phyloP scores from a whole-genome alignment of 2,329 filamentous ascomycete genomes.

The Colletotrichum abscissum region DNA sequence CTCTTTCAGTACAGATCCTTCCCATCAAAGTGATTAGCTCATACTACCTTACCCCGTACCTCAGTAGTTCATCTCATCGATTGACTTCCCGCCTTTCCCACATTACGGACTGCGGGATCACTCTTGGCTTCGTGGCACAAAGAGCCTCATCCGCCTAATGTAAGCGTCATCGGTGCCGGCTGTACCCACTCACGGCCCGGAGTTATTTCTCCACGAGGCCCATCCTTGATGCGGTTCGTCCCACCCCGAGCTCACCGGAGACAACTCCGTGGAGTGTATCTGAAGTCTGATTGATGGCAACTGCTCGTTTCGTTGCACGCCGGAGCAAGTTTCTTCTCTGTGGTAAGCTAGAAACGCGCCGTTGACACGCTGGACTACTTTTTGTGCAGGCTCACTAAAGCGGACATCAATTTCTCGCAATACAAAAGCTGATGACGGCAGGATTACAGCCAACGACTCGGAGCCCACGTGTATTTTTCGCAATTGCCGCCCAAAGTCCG shows the following conservation, averaged over 20 bases:
- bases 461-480: background rate
- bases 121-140: background rate
- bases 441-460: conserved; percentile 31
- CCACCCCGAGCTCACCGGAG: conserved; percentile 1
- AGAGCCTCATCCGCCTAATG: background rate
- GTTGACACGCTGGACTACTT: background rate
- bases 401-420: background rate
- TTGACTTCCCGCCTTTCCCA: background rate
- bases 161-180: conserved; percentile 27
- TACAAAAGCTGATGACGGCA: conserved; percentile 21
- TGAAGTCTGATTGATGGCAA: conserved; percentile 17
- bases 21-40: background rate
- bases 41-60: background rate
- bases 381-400: background rate
- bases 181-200: conserved; percentile 7
- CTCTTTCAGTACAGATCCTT: background rate
- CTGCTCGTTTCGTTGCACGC: background rate
- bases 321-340: background rate
- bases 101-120: background rate
- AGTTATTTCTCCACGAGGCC: background rate
- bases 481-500: background rate
- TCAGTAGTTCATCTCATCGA: background rate
- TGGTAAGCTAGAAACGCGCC: background rate
- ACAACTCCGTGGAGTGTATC: conserved; percentile 17
- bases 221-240: background rate